Evolutionary conservation across 2,329 filamentous ascomycete species (phyloP), one percentile per base, ranked within the genome.

Genomic region (Aspergillus glaucus): DNA sequence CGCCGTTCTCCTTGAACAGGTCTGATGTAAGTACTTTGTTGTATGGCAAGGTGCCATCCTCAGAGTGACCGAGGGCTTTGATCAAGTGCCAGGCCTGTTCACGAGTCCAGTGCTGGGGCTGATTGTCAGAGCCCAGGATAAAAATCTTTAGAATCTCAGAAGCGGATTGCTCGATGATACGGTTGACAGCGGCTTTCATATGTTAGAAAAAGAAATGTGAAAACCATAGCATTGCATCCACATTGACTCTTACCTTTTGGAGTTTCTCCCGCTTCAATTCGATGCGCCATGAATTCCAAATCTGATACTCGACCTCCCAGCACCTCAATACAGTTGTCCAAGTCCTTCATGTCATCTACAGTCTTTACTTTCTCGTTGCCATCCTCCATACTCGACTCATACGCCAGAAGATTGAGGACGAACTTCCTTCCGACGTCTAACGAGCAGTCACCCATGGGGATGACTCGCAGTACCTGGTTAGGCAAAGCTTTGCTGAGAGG

Each of bases 61-160:
- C 81, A 9, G 81, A 73, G n/a, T 79, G 67, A 0, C 88, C 85
- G 12, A 98, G 81, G 26, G 80, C 76, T 63, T 87, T 91, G 68
- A 97, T 85, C 2, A 98, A 73, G 51, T 86, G 79, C 93, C 93
- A 97, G 0, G 89, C 92, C 72, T 97, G 93, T 62, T 93, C 85
- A 4, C 82, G 76, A 0, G 84, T 87, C 87, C 89, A 97, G 47
- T 80, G 79, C 26, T 79, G 79, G 37, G 76, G 72, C 2, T 75
- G 72, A 45, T 79, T 79, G 42, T 82, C 80, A 21, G 70, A 65
- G 40, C 76, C 62, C 3, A 94, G 75, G 26, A 98, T 80, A 71
- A 91, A 97, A 78, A 96, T 90, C 63, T 95, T 95, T 52, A 95
- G 74, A 43, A 97, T 91, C 63, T 97, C 93, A 0, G 87, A 88